These are phyloP conservation scores for Dacryopinax primogenitus DNA, from an alignment of 768 basidiomycete species.

Conservation along the genomic window DNA sequence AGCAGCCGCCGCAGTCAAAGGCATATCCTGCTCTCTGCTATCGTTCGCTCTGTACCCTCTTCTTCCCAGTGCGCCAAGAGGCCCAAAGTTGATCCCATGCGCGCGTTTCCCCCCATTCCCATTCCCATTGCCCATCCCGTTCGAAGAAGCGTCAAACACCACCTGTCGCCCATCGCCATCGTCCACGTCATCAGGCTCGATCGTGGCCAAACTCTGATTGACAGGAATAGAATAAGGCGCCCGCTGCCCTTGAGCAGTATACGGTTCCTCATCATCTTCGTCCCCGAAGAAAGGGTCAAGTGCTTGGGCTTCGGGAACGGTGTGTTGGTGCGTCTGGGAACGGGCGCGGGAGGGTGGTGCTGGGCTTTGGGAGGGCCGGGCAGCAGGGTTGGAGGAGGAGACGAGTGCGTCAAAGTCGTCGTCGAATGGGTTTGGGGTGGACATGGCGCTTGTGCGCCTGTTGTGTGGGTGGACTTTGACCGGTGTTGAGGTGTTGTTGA, in stretches of 20 bases:
- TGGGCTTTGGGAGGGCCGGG: background rate
- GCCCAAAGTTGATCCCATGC: background rate
- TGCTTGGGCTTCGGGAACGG: background rate
- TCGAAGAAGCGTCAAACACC: no score
- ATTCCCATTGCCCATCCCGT: no score
- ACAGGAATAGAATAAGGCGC: background rate
- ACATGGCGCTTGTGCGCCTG: background rate
- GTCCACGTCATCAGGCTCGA: slow-evolving; percentile 1
- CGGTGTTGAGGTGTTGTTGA: background rate
- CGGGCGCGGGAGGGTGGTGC: background rate
- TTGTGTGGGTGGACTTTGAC: background rate
- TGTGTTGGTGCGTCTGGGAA: background rate
- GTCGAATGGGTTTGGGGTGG: background rate
- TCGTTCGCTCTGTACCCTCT: slow-evolving; percentile 2
- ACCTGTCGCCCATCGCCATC: no score
- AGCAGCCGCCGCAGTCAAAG: background rate
- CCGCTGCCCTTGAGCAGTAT: background rate
- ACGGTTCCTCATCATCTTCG: background rate
- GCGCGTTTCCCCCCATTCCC: no score
- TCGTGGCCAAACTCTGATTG: background rate
- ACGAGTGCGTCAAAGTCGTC: slow-evolving; percentile 9
- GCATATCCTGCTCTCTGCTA: slow-evolving; percentile 3
- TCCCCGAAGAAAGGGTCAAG: slow-evolving; percentile 9
- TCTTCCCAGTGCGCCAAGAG: background rate
- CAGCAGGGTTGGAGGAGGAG: slow-evolving; percentile 3